phyloP scores from a whole-genome alignment of 768 basidiomycete genomes.

The Boletus insuetus region DNA sequence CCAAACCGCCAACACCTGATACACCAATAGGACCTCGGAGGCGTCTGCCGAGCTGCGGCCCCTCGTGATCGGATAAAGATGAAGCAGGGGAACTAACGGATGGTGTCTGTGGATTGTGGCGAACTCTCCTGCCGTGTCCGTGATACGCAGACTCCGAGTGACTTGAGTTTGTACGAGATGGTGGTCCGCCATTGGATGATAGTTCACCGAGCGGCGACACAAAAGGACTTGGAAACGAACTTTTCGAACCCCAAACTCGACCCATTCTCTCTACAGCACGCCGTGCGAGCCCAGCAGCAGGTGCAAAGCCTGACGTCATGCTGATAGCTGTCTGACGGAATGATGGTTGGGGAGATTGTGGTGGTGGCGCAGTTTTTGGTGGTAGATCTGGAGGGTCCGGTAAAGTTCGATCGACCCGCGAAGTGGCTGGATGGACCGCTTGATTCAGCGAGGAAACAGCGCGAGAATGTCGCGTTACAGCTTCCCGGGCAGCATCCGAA shows the following conservation, averaged over 20 bases:
- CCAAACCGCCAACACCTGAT: slow-evolving; percentile 46
- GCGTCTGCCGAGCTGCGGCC: slow-evolving; percentile 52
- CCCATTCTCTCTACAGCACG: slow-evolving; percentile 78
- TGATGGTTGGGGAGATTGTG: slow-evolving; percentile 29
- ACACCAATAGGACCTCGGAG: slow-evolving; percentile 53
- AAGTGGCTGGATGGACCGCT: slow-evolving; percentile 29
- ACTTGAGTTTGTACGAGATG: slow-evolving; percentile 41
- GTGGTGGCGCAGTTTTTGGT: slow-evolving; percentile 5
- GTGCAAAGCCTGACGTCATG: slow-evolving; percentile 64
- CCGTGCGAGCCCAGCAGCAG: slow-evolving; percentile 72
- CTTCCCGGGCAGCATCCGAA: slow-evolving; percentile 22
- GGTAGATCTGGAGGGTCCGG: slow-evolving; percentile 29
- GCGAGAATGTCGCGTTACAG: slow-evolving; percentile 25
- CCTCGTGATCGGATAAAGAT: slow-evolving; percentile 49
- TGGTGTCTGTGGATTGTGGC: slow-evolving; percentile 59
- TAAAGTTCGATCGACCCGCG: slow-evolving; percentile 26
- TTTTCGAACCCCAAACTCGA: slow-evolving; percentile 53
- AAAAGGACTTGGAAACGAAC: slow-evolving; percentile 38
- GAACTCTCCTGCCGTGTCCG: slow-evolving; percentile 34
- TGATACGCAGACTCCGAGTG: slow-evolving; percentile 30
- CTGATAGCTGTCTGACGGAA: slow-evolving; percentile 70
- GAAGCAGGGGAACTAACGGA: slow-evolving; percentile 52
- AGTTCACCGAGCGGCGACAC: slow-evolving; percentile 44
- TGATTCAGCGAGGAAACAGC: slow-evolving; percentile 15
- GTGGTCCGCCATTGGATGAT: slow-evolving; percentile 35